phyloP scores from a whole-genome alignment of 2,329 filamentous ascomycete genomes.

The Macroventuria anomochaeta region DNA sequence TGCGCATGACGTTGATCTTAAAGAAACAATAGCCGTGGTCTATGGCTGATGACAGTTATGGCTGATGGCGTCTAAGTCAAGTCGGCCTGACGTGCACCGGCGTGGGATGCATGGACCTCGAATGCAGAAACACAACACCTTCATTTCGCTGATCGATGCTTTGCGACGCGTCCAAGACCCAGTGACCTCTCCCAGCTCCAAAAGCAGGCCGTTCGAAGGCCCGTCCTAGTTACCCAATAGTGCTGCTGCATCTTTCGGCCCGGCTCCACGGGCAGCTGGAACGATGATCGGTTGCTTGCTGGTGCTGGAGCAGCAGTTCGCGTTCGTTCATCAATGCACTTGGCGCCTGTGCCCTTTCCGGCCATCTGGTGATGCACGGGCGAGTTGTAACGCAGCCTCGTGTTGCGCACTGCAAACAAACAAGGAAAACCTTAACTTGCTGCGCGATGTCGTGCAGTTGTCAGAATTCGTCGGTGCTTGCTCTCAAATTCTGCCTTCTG shows the following conservation, averaged over 20 bases:
- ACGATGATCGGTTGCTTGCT: background rate
- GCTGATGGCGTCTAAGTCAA: background rate
- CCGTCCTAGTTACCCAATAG: background rate
- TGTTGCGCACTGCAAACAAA: slow-evolving; percentile 13
- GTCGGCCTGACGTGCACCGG: slow-evolving; percentile 14
- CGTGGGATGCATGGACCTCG: slow-evolving; percentile 14
- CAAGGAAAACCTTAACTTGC: slow-evolving; percentile 6
- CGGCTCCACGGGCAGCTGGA: slow-evolving; percentile 5
- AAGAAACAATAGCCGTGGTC: no score
- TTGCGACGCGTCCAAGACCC: background rate
- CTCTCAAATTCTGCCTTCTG: background rate
- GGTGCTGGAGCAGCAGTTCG: slow-evolving; percentile 8
- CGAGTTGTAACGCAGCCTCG: slow-evolving; percentile 11
- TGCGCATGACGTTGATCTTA: slow-evolving; percentile 4
- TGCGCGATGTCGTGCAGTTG: slow-evolving; percentile 10
- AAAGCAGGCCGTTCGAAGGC: background rate
- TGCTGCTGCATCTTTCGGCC: slow-evolving; percentile 4
- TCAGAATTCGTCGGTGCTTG: background rate
- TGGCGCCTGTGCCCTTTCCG: slow-evolving; percentile 11
- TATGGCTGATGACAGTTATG: background rate
- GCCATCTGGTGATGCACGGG: slow-evolving; percentile 14
- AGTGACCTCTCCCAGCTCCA: background rate
- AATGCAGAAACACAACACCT: background rate
- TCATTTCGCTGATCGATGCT: background rate
- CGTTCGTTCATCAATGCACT: slow-evolving; percentile 1